Conservation (phyloP, 2,329 filamentous ascomycete genomes). For the Aureobasidium sp. region DNA sequence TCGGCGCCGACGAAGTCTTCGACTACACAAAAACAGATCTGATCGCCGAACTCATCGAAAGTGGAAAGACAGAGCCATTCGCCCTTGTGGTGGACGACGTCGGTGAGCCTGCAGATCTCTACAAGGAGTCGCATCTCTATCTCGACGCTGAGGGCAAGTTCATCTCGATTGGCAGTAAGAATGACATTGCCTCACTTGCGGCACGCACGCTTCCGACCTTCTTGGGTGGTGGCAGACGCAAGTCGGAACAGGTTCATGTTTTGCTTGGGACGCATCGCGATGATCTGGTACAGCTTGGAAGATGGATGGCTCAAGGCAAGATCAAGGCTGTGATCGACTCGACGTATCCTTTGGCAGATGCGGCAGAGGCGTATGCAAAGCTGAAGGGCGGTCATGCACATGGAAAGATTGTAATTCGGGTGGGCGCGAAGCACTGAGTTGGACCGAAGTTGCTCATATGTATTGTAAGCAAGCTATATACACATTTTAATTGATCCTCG, state of each 20-base stretch:
- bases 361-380: conserved; percentile 48
- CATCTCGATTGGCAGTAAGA: conserved; percentile 42
- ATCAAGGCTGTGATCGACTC: conserved; percentile 49
- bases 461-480: background rate
- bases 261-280: conserved; percentile 30
- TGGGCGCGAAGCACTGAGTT: conserved; percentile 12
- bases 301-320: conserved; percentile 51
- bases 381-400: conserved; percentile 46
- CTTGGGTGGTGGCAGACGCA: conserved; percentile 43
- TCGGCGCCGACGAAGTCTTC: conserved; percentile 56
- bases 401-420: conserved; percentile 49
- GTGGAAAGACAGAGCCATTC: conserved; percentile 37
- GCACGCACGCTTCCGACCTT: conserved; percentile 33
- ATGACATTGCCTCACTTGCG: conserved; percentile 24
- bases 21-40: conserved; percentile 49
- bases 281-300: conserved; percentile 41
- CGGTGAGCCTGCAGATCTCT: conserved; percentile 41
- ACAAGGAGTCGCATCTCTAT: conserved; percentile 44
- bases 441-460: background rate
- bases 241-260: conserved; percentile 30
- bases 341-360: conserved; percentile 47
- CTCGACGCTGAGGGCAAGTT: conserved; percentile 42
- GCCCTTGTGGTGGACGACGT: conserved; percentile 51
- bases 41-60: conserved; percentile 34
- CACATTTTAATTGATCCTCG: background rate